phyloP scores from a whole-genome alignment of 768 basidiomycete genomes.

The Rhizopogon rudus region DNA sequence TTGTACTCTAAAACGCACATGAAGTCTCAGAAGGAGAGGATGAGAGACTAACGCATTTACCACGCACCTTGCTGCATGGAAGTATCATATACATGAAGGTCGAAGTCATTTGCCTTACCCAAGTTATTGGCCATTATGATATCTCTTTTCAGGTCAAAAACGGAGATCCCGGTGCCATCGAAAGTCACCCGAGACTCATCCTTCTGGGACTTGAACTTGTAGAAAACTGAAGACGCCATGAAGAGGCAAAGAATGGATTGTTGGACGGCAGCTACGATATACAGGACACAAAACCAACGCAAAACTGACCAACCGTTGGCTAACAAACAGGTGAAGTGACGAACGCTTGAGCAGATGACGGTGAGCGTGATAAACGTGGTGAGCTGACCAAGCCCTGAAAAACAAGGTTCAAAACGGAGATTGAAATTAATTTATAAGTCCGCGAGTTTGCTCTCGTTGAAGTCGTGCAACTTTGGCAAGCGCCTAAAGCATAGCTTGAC shows the following conservation, averaged over 20 bases:
- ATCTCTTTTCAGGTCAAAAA: slow-evolving; percentile 99
- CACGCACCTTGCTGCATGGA: slow-evolving; percentile 82
- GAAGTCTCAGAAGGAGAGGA: neutral
- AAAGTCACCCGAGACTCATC: slow-evolving; percentile 95
- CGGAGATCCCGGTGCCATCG: slow-evolving; percentile 97
- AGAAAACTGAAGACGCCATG: slow-evolving; percentile 95
- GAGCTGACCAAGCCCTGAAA: slow-evolving; percentile 2
- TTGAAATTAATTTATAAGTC: slow-evolving; percentile 4
- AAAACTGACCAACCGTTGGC: slow-evolving; percentile 17
- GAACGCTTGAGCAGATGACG: neutral
- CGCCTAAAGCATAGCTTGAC: neutral
- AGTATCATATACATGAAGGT: slow-evolving; percentile 81
- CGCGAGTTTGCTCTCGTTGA: slow-evolving; percentile 6
- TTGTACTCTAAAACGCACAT: slow-evolving; percentile 62
- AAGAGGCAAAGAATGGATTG: slow-evolving; percentile 11
- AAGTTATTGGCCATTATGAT: slow-evolving; percentile 95
- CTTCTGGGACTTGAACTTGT: slow-evolving; percentile 94
- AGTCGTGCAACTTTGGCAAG: slow-evolving; percentile 9
- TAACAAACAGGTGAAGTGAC: slow-evolving; percentile 10
- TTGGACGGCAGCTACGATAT: slow-evolving; percentile 9
- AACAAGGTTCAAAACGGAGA: slow-evolving; percentile 16
- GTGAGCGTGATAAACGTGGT: slow-evolving; percentile 2
- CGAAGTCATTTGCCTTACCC: slow-evolving; percentile 96
- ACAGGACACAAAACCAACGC: slow-evolving; percentile 12
- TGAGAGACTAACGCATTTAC: neutral